phyloP scores from a whole-genome alignment of 202 grass and related monocot genomes.

The Carex arenaria region DNA sequence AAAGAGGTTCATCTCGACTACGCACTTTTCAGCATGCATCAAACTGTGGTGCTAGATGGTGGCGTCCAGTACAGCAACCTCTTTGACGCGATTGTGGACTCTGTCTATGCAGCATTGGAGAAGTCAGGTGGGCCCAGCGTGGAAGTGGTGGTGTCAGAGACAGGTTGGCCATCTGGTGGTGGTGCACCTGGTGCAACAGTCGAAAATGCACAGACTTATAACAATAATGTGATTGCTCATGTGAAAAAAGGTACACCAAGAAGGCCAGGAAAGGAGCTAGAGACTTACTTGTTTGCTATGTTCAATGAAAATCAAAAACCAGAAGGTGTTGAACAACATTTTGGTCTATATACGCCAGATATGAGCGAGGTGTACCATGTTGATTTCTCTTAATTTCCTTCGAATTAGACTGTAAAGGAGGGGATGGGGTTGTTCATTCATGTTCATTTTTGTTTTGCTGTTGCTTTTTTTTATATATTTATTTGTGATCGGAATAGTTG shows the following conservation, averaged over 20 bases:
- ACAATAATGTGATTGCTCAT: conserved; percentile 61
- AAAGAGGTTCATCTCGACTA: conserved; percentile 54
- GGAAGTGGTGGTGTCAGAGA: conserved; percentile 76
- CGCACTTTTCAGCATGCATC: conserved; percentile 47
- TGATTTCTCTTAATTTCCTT: conserved; percentile 38
- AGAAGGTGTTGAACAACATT: conserved; percentile 63
- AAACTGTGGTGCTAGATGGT: conserved; percentile 36
- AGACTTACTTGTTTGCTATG: conserved; percentile 90
- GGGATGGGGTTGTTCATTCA: not conserved
- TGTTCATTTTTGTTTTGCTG: conserved; percentile 12
- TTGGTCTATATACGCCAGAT: conserved; percentile 73
- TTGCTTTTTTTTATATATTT: not conserved
- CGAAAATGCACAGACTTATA: conserved; percentile 68
- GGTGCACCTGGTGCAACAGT: conserved; percentile 39
- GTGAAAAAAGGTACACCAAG: conserved; percentile 58
- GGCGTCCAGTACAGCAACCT: conserved; percentile 56
- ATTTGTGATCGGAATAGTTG: not conserved
- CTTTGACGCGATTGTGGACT: conserved; percentile 87
- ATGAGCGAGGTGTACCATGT: conserved; percentile 87
- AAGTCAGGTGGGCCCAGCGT: conserved; percentile 32
- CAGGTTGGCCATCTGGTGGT: conserved; percentile 86
- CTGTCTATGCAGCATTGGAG: conserved; percentile 63
- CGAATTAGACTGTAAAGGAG: conserved; percentile 2
- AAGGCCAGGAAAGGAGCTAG: conserved; percentile 54
- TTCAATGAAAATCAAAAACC: conserved; percentile 95